Evolutionary conservation across 139 green algal genomes (phyloP).

Genomic region (Medakamo hakoo): DNA sequence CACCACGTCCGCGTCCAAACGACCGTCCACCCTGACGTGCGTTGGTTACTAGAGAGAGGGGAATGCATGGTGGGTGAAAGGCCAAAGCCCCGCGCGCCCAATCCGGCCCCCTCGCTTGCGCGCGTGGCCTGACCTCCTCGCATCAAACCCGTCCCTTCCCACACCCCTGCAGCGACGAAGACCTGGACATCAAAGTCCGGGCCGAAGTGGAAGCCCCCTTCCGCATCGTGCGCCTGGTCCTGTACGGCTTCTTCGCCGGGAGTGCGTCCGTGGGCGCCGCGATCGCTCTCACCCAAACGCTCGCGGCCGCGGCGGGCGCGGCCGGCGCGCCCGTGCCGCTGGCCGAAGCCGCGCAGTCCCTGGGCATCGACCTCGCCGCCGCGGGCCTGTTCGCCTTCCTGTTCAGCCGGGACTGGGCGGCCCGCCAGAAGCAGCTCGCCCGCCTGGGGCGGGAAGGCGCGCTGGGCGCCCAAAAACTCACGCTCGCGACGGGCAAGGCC

Average conservation of each 20-base stretch:
- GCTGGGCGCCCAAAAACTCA: conserved; percentile 35
- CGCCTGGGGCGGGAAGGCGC: conserved; percentile 50
- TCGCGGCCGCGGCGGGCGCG: conserved; percentile 38
- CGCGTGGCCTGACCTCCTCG: too few species aligned
- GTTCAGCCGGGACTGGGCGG: conserved; percentile 26
- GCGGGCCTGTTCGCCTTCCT: conserved; percentile 28
- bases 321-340: conserved; percentile 30
- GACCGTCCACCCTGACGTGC: too few species aligned
- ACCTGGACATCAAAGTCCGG: conserved; percentile 12
- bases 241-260: conserved; percentile 42
- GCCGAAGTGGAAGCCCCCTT: conserved; percentile 50
- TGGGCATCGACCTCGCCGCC: conserved; percentile 48
- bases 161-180: not conserved
- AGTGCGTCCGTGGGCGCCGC: conserved; percentile 37
- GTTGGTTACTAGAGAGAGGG: too few species aligned
- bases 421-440: conserved; percentile 49
- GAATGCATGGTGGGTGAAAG: too few species aligned
- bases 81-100: too few species aligned
- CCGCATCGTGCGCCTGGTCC: conserved; percentile 40
- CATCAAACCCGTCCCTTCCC: not conserved
- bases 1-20: too few species aligned
- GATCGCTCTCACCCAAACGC: conserved; percentile 34
- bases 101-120: too few species aligned
- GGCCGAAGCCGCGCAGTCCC: conserved; percentile 33
- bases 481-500: conserved; percentile 43